These are phyloP conservation scores for Pleurotus ostreatus DNA, from an alignment of 768 basidiomycete genomes.

Conservation along the genomic window DNA sequence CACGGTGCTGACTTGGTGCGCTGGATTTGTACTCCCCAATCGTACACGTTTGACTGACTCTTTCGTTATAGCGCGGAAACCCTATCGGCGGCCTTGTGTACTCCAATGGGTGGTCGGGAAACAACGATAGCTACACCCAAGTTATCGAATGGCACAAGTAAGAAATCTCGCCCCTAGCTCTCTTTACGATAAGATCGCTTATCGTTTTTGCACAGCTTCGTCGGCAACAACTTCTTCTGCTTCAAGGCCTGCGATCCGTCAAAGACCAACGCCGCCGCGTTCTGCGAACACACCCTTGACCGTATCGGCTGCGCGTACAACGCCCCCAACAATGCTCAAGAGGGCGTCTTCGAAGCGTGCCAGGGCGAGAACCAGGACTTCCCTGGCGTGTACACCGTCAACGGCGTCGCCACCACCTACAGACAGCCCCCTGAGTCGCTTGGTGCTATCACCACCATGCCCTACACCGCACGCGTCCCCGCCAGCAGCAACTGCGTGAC, in stretches of 20 bases:
- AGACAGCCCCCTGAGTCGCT: conserved; percentile 12
- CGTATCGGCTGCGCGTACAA: conserved; percentile 61
- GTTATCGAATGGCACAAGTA: conserved; percentile 59
- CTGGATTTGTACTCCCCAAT: not conserved
- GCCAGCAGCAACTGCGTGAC: conserved; percentile 13
- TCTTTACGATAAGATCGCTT: not conserved
- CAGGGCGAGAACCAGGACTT: conserved; percentile 45
- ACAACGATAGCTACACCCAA: conserved; percentile 27
- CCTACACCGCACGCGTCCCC: conserved; percentile 13
- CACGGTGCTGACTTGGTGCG: conserved; percentile 51
- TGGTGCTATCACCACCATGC: conserved; percentile 8
- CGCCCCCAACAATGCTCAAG: conserved; percentile 47
- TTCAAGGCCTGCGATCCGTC: conserved; percentile 56
- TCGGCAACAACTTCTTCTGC: conserved; percentile 51
- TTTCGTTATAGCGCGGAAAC: conserved; percentile 24
- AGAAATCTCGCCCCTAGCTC: conserved; percentile 12
- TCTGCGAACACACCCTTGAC: conserved; percentile 61
- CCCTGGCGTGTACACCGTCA: conserved; percentile 32
- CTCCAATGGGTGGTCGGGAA: conserved; percentile 43
- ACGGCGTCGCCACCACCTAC: conserved; percentile 12
- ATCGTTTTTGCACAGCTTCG: conserved; percentile 37
- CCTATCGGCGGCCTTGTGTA: conserved; percentile 64
- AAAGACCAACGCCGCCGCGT: conserved; percentile 34
- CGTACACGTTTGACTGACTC: conserved; percentile 6
- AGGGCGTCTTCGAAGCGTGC: conserved; percentile 51